Conservation (phyloP, 2,329 filamentous ascomycete species). For the Corniculantispora saksenae region DNA sequence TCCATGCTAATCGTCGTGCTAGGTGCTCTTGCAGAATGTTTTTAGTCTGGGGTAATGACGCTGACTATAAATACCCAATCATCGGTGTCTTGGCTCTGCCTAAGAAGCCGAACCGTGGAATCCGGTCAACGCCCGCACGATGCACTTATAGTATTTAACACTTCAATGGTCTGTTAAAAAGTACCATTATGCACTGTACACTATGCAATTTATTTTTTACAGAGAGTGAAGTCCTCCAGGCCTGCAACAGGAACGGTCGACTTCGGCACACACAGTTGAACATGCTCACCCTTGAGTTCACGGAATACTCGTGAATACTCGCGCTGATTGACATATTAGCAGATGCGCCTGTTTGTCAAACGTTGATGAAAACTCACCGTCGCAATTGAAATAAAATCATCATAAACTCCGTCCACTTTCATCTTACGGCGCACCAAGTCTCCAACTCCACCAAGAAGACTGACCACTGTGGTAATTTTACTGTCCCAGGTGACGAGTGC, state of each 20-base stretch:
- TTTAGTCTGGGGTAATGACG: constrained; percentile 6
- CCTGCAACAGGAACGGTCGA: constrained; percentile 27
- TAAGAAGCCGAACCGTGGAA: constrained; percentile 4
- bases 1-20: not conserved
- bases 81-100: not conserved
- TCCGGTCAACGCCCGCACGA: too few species aligned
- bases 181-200: not conserved
- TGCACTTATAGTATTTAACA: too few species aligned
- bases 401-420: constrained; percentile 39
- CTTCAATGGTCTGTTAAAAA: too few species aligned
- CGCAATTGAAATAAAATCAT: constrained; percentile 36
- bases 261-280: constrained; percentile 32
- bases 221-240: constrained; percentile 30
- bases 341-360: not conserved
- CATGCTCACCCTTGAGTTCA: constrained; percentile 31
- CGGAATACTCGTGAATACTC: constrained; percentile 34
- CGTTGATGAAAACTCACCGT: constrained; percentile 22
- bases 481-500: constrained; percentile 46
- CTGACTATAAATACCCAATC: not conserved
- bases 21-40: not conserved
- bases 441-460: constrained; percentile 40
- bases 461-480: constrained; percentile 42
- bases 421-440: constrained; percentile 41
- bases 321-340: constrained; percentile 23
- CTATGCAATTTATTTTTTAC: constrained; percentile 5